phyloP scores from a whole-genome alignment of 805 yeast genomes.

The Cyberlindnera mississippiensis region DNA sequence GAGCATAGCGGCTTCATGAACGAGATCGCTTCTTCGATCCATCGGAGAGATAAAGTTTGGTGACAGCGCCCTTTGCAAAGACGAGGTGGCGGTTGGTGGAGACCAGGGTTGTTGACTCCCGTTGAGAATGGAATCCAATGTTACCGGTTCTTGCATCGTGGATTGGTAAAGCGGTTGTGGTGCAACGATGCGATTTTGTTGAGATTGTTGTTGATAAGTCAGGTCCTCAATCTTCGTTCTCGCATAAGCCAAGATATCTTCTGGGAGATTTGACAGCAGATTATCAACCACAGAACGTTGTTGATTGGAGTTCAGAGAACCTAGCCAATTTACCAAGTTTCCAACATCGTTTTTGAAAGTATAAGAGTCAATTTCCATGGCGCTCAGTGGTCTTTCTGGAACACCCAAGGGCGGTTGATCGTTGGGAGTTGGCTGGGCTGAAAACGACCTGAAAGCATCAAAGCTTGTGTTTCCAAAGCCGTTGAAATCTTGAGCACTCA shows the following conservation, averaged over 20 bases:
- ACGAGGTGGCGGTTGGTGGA: constrained; percentile 26
- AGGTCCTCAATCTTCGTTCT: constrained; percentile 40
- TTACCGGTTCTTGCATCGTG: constrained; percentile 32
- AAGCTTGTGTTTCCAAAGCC: constrained; percentile 6
- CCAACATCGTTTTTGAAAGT: constrained; percentile 49
- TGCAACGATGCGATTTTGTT: constrained; percentile 15
- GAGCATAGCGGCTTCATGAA: constrained; percentile 24
- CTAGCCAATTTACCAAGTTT: constrained; percentile 48
- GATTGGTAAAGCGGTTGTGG: constrained; percentile 25
- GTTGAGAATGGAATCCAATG: constrained; percentile 37
- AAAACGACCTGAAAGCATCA: constrained; percentile 21
- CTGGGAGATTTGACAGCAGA: constrained; percentile 45
- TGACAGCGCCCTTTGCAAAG: constrained; percentile 30
- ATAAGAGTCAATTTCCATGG: constrained; percentile 29
- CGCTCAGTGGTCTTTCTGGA: constrained; percentile 29
- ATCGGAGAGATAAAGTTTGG: constrained; percentile 19
- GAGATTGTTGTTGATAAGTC: constrained; percentile 1
- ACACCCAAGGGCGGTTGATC: constrained; percentile 5
- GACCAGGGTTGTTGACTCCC: constrained; percentile 35
- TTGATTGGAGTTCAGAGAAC: constrained; percentile 46
- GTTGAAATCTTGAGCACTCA: constrained; percentile 26
- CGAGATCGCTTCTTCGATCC: constrained; percentile 15
- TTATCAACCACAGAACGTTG: constrained; percentile 51
- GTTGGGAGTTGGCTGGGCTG: constrained; percentile 12
- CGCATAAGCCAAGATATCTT: constrained; percentile 48